Base-by-base conservation (phyloP, 495 filamentous ascomycete genomes). In the Penicillium silybi region DNA sequence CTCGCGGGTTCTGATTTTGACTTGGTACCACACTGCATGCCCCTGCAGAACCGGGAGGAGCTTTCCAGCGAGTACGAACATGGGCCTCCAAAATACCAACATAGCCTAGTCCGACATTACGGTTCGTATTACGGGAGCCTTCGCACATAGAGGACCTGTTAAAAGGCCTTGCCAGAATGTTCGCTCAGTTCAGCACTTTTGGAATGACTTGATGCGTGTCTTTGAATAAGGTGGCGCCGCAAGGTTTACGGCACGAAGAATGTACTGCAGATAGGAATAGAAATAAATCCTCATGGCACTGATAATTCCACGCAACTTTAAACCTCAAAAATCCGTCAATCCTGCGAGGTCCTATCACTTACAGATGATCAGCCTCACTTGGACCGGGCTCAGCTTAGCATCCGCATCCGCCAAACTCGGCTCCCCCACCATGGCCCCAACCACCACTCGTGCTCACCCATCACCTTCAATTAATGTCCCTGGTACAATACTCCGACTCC, bases 401-500 rank as follows among this genome's bases (percentile, higher is more conserved):
- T 39, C 37, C 32, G 9, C 32, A 11, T 11, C 32, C n/a, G 18
- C 37, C 16, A 18, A 39, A 39, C 51, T 32, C 51, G 16, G 39
- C 44, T 22, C 39, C 42, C 20, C 15, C 26, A 53, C 37, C 13
- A 35, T 46, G 29, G 34, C 20, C 44, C 19, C 39, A 44, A 38
- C 46, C 25, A 40, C 27, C 41, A 38, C 46, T 25, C 32, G 20
- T 44, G 46, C n/a, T 39, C 1, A 25, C 32, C 20, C 27, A 29
- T 13, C 52, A 52, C 8, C 45, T 20, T 38, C 9, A 29, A 39
- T 41, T 50, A 38, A 77, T 87, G 84, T 73, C 81, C 34, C 72
- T 91, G 13, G 87, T 91, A 54, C 81, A 89, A 59, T 92, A 91
- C 64, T 70, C 83, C n/a, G 85, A 86, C 51, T 87, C 84, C n/a